Percentiles rank a stretch among this genome's conserved stretches.
Conservation (phyloP, 108 stramenopile genomes). For the Cylindrotheca fusiformis region DNA sequence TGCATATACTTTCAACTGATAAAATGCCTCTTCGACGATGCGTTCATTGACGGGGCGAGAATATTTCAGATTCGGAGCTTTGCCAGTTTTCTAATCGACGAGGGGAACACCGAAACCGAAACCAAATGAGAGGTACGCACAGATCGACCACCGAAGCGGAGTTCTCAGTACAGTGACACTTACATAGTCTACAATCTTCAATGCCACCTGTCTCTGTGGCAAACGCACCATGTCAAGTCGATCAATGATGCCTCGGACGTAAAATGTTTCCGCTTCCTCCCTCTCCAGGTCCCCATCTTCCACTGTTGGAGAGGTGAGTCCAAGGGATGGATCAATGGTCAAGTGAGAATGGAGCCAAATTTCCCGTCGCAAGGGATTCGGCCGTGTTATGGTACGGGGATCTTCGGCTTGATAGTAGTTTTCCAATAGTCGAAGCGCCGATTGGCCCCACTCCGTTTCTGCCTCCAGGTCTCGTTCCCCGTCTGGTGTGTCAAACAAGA, state of each 20-base stretch:
- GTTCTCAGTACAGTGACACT: not conserved
- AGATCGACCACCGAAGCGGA: not conserved
- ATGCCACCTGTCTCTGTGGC: constrained; percentile 19
- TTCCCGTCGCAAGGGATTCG: constrained; percentile 73
- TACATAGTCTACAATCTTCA: constrained; percentile 76
- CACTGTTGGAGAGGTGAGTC: constrained; percentile 13
- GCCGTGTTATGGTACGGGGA: constrained; percentile 39
- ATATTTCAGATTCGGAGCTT: constrained; percentile 85
- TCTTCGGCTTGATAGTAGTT: constrained; percentile 82
- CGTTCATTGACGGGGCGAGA: constrained; percentile 60
- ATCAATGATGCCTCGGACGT: constrained; percentile 84
- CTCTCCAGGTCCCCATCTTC: not conserved
- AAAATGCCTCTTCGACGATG: constrained; percentile 75
- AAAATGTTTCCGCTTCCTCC: constrained; percentile 16
- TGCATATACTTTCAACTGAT: constrained; percentile 86
- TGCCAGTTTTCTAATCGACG: constrained; percentile 82
- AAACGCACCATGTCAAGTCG: constrained; percentile 66
- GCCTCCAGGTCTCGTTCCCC: constrained; percentile 39
- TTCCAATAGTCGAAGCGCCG: constrained; percentile 59
- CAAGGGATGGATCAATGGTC: constrained; percentile 29
- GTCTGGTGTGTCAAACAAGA: constrained; percentile 40
- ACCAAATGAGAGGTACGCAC: not conserved
- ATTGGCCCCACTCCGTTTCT: constrained; percentile 78
- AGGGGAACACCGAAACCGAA: too few relatives aligned
- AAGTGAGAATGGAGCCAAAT: constrained; percentile 68